Base-by-base conservation (phyloP, 1,284 basidiomycete genomes). In the Cutaneotrichosporon cutaneum region DNA sequence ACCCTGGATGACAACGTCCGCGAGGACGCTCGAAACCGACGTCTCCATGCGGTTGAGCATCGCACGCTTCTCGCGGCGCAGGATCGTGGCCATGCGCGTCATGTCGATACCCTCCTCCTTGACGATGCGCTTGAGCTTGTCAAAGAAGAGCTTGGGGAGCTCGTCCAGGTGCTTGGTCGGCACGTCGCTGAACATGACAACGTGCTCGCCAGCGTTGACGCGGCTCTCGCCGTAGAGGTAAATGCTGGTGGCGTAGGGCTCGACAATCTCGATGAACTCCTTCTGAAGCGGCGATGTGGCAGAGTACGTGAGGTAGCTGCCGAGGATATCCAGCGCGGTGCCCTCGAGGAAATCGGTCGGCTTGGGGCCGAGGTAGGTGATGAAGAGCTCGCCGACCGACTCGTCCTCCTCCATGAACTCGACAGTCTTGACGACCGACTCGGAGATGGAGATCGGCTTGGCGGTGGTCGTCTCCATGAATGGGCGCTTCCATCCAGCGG, bases 341-440 rank as follows among this genome's bases (percentile, higher is more conserved):
- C 87, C 85, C 68, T 89, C 86, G 59, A 94, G 76, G 75, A 89
- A 92, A 63, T 89, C 85, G 60, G 85, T 86, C 16, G 87, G 86
- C 52, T 86, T 76, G 35, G 90, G 90, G 2, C 95, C 94, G 64
- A 90, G 82, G 82, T 88, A 96, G 22, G 83, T 85, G 60, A 97
- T 83, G 51, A 86, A 82, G 8, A 98, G 75, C 81, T 98, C 94
- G 45, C 96, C 95, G 67, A 92, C 84, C 62, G 89, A 93, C 82
- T 99, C 96, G 76, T 99, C 95, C 78, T 92, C 88, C 79, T 98
- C 96, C n/a, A 96, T 96, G 73, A 99, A 99, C 70, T 95, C 90
- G 33, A 98, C 86, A 0, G 84, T 82, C 56, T 78, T 71, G 64
- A 84, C 86, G 54, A 83, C 74, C 3, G 85, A 83, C 63, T 84